Percentiles rank a stretch among this genome's conserved stretches.
These are phyloP conservation scores for Lachnellula arida DNA, from an alignment of 2,329 filamentous ascomycete species.

Conservation along the genomic window DNA sequence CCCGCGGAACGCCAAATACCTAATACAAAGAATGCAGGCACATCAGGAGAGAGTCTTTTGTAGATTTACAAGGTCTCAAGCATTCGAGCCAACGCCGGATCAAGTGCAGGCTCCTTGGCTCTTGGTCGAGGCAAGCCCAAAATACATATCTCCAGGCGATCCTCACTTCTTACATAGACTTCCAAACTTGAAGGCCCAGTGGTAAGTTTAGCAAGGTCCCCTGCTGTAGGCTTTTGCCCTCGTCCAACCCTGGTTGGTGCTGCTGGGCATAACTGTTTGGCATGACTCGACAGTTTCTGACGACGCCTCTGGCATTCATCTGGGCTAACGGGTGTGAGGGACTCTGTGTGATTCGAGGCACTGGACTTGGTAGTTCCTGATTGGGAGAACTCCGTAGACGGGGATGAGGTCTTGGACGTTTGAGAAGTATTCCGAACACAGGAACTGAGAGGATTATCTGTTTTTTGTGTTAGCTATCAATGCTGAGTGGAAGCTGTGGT, in stretches of 20 bases:
- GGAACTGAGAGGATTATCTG: no score
- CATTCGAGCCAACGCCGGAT: neutral
- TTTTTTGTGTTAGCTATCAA: no score
- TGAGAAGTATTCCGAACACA: no score
- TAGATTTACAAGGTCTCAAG: neutral
- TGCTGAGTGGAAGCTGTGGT: no score
- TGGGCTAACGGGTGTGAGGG: neutral
- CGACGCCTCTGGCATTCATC: neutral
- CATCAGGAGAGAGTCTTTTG: no score
- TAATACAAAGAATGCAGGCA: no score
- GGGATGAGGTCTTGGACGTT: no score
- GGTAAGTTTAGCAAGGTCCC: neutral
- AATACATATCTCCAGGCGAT: neutral
- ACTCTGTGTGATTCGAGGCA: neutral
- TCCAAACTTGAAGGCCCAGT: neutral
- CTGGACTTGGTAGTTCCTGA: neutral
- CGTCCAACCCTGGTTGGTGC: neutral
- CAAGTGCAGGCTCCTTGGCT: neutral
- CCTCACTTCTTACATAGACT: neutral
- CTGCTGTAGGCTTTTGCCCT: neutral
- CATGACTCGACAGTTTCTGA: neutral
- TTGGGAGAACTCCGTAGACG: no score
- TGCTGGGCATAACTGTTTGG: neutral
- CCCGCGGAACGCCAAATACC: no score
- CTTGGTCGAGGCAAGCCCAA: neutral